Percentiles rank a stretch among this genome's conserved stretches.
Evolutionary conservation across 306 rosid species (phyloP).

Genomic region (Malus sieversii): DNA sequence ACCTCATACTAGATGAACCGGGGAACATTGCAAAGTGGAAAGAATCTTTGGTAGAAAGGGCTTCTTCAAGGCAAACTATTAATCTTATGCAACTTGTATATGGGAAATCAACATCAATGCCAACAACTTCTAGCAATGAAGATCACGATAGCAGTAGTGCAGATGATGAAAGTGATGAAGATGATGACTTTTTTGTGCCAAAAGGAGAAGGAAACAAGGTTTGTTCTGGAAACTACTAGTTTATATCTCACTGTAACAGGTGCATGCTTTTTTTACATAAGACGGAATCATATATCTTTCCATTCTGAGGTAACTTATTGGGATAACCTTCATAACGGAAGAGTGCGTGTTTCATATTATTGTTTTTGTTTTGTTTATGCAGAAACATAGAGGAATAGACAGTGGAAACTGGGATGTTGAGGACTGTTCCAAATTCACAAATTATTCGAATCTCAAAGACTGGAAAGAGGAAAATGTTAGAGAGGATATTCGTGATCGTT

Average conservation of each 20-base stretch:
- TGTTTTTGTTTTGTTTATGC: constrained; percentile 15
- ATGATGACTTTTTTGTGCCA: constrained; percentile 65
- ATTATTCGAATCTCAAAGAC: constrained; percentile 14
- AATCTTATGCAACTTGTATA: constrained; percentile 87
- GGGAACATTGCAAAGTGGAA: constrained; percentile 90
- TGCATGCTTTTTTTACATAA: background rate
- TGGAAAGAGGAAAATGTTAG: constrained; percentile 43
- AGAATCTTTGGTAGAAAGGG: constrained; percentile 56
- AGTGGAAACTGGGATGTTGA: constrained; percentile 45
- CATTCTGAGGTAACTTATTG: background rate
- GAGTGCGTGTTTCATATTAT: background rate
- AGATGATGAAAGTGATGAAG: constrained; percentile 28
- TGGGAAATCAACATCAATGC: constrained; percentile 44
- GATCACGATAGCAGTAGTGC: constrained; percentile 43
- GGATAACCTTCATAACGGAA: background rate
- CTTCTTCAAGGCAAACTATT: constrained; percentile 38
- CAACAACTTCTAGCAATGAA: constrained; percentile 22
- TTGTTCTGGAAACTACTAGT: constrained; percentile 17
- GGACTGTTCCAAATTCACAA: constrained; percentile 72
- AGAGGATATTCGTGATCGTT: constrained; percentile 58
- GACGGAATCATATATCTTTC: background rate
- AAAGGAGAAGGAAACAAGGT: constrained; percentile 75
- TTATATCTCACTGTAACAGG: background rate
- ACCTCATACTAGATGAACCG: constrained; percentile 29
- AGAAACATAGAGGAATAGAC: constrained; percentile 34